A percentile compares a stretch with the other conserved stretches of the same genome.
These are phyloP conservation scores for Plasmopara muralis DNA, from an alignment of 352 stramenopile species.

Conservation along the genomic window DNA sequence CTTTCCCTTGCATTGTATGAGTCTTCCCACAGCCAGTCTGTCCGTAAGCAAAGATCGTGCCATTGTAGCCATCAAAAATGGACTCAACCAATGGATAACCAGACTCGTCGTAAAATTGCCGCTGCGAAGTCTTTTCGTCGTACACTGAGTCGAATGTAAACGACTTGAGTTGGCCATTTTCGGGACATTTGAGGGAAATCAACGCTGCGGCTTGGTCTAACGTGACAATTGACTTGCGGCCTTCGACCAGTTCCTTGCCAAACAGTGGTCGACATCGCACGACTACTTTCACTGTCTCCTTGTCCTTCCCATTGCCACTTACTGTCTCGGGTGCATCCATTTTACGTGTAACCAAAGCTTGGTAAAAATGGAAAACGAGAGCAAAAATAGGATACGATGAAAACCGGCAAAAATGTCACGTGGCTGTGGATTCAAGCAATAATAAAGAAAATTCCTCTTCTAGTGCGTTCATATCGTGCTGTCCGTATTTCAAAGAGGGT, in stretches of 20 bases:
- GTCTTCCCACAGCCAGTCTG: conserved; percentile 84
- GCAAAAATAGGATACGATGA: background rate
- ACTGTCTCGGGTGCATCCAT: conserved; percentile 11
- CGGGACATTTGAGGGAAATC: conserved; percentile 70
- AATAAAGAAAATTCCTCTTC: too few species aligned
- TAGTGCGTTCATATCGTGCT: too few species aligned
- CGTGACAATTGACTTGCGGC: conserved; percentile 74
- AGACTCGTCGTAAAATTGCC: conserved; percentile 83
- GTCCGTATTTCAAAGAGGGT: too few species aligned
- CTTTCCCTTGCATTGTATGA: conserved; percentile 81
- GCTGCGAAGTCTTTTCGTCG: conserved; percentile 77
- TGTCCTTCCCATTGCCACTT: conserved; percentile 37
- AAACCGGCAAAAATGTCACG: background rate
- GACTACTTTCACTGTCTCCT: conserved; percentile 86
- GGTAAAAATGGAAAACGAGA: background rate
- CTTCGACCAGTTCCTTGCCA: conserved; percentile 76
- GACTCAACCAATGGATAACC: conserved; percentile 85
- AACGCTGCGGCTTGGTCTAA: conserved; percentile 58
- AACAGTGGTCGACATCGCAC: conserved; percentile 84
- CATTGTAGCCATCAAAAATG: conserved; percentile 89
- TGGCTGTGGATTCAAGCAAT: too few species aligned
- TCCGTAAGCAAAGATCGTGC: conserved; percentile 89
- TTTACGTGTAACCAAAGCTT: background rate
- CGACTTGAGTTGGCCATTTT: conserved; percentile 72
- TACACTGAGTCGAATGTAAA: conserved; percentile 91